Percentiles rank a stretch among this genome's conserved stretches.
phyloP scores from a whole-genome alignment of 441 rosid species.

The Adansonia grandidieri region DNA sequence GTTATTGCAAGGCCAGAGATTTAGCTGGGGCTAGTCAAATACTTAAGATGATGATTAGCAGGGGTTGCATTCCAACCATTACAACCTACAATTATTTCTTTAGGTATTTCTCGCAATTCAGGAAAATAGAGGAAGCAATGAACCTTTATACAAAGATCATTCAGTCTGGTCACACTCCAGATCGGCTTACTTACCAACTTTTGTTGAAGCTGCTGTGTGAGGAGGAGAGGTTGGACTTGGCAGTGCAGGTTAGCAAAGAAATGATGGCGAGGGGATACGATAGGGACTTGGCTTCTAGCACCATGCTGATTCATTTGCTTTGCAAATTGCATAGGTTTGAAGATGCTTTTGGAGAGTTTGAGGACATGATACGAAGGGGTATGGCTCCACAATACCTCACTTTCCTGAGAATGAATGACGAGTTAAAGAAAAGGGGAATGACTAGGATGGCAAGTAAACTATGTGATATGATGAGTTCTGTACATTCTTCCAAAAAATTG shows the following conservation, averaged over 20 bases:
- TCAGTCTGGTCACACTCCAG: slow-evolving; percentile 74
- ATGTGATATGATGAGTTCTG: slow-evolving; percentile 57
- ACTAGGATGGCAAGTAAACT: slow-evolving; percentile 59
- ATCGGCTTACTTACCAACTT: slow-evolving; percentile 76
- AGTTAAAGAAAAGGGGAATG: slow-evolving; percentile 63
- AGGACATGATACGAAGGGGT: slow-evolving; percentile 69
- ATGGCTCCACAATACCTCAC: slow-evolving; percentile 74
- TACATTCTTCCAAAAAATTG: slow-evolving; percentile 65
- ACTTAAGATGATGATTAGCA: slow-evolving; percentile 74
- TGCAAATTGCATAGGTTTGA: slow-evolving; percentile 64
- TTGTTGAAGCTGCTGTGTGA: slow-evolving; percentile 80
- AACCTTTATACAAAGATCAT: slow-evolving; percentile 74
- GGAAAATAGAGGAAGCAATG: slow-evolving; percentile 77
- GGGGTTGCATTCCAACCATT: slow-evolving; percentile 66
- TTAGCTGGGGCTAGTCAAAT: slow-evolving; percentile 68
- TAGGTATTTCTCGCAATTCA: slow-evolving; percentile 59
- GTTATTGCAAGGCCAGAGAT: slow-evolving; percentile 76
- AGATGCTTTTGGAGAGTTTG: slow-evolving; percentile 74
- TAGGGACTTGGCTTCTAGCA: slow-evolving; percentile 64
- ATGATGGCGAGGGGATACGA: slow-evolving; percentile 74
- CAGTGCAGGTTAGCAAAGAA: slow-evolving; percentile 72
- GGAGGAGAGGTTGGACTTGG: slow-evolving; percentile 71
- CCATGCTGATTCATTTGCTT: slow-evolving; percentile 75
- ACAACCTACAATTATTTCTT: slow-evolving; percentile 83
- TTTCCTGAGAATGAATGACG: slow-evolving; percentile 62